Base-by-base conservation (phyloP, 2,329 filamentous ascomycete genomes). In the Aspergillus versicolor region DNA sequence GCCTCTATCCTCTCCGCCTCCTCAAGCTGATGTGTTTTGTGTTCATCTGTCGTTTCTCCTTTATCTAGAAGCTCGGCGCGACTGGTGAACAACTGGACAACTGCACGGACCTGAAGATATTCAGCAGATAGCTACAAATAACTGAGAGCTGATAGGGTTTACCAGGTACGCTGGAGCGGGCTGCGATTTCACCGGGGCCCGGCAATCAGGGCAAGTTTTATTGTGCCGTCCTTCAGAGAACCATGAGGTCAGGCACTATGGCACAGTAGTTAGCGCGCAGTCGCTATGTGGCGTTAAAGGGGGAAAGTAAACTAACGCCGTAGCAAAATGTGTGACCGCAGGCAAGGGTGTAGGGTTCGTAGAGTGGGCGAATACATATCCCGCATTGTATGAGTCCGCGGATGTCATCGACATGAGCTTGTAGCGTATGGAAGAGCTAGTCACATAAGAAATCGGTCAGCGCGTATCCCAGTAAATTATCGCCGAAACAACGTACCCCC, bases 271-370 rank as follows among this genome's bases (percentile, higher is more conserved):
- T 47, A 64, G 58, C 37, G 17, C 48, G n/a, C 7, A 37, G n/a
- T 22, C 19, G 3, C 5, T 15, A 8, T 0, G 22, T 4, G 17
- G 5, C 5, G 9, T 21, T 21, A 17, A 30, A 30, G 13, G 48
- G 43, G 15, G 19, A 9, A 9, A 30, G 6, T 48, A 13, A 8
- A 73, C 81, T 70, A 62, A 85, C 83, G 44, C 82, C 84, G 68
- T 90, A 90, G 74, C 87, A 90, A 72, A 88, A 89, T 6, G 87
- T 89, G 70, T 90, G 87, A 3, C 87, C 87, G 65, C 87, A 90
- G 6, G 79, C 79, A 52, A 89, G 79, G 17, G 84, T 87, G 72
- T 85, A 90, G 2, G 87, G 87, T 70, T 89, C 86, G 72, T 88
- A 89, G 49, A 89, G 79, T 48, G 87, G 81, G 54, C 84, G 81